Base-by-base conservation (phyloP, 345 rosid species). In the Eutrema yunnanense region DNA sequence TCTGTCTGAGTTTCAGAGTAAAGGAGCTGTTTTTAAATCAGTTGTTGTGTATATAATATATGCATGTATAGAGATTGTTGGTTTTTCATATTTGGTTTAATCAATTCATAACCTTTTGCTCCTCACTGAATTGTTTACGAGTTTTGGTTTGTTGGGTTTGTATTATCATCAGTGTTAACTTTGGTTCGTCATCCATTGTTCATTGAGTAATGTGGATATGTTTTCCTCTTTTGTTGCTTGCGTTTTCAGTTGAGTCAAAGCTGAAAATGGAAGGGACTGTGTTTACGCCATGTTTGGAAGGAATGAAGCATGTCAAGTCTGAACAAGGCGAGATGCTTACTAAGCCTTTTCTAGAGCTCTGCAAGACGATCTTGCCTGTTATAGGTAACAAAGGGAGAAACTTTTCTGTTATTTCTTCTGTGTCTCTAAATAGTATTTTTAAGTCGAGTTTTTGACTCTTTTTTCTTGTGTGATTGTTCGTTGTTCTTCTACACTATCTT, bases 301-400 rank as follows among this genome's bases (percentile, higher is more conserved):
- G 90, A 72, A 94, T 94, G 95, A 87, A 91, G 82, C 86, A 85
- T 36, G 88, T 89, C 73, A 91, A 83, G 72, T 59, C 95, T 43
- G 88, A 81, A 26, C 76, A 83, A 9, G 91, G 92, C 48, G 89
- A 89, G 73, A 91, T 94, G 85, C 87, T 87, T 65, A 76, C 96
- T 49, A 92, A 87, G 74, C 91, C 92, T 56, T 92, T 92, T 81
- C 68, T 92, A 50, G 98, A 90, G 14, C 90, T 90, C 70, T 90
- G 98, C 92, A 92, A 87, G 78, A 46, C 84, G 34, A 86, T 90
- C 62, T 82, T 92, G 80, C 98, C 98, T 51, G 92, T 90, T 57
- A 76, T 92, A 48, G 98, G 98, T 92, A 48, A 22, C 34, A 40
- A 42, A 34, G 4, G 8, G 8, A 14, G 3, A 33, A 32, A 19